Conservation (phyloP, 345 rosid genomes). For the Eucalyptus tenuipes region DNA sequence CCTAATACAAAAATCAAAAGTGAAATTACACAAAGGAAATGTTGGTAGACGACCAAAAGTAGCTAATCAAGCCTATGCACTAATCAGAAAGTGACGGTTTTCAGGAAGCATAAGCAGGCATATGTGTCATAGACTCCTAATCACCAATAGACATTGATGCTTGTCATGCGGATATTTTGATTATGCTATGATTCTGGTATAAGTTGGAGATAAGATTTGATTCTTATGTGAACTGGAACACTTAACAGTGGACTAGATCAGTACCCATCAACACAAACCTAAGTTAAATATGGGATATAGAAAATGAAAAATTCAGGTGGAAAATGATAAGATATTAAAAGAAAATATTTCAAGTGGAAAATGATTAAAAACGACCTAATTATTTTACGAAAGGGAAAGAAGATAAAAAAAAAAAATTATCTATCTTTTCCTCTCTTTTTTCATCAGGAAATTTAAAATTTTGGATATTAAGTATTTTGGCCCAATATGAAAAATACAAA, state of each 20-base stretch:
- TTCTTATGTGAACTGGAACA: accelerated
- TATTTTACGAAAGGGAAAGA: not conserved
- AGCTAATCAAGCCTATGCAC: not conserved
- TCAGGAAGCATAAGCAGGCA: not conserved
- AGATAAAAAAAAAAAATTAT: not conserved
- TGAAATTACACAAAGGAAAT: not conserved
- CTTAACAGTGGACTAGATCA: too few species aligned
- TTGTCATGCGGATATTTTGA: accelerated
- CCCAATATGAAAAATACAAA: not conserved
- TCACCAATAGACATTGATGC: accelerated
- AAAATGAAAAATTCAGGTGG: too few species aligned
- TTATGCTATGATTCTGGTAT: accelerated
- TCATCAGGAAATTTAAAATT: too few species aligned
- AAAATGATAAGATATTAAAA: not conserved
- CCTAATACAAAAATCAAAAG: slow-evolving; percentile 18
- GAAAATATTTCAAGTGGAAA: not conserved
- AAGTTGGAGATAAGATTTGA: accelerated
- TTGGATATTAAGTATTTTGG: too few species aligned
- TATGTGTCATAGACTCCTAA: not conserved
- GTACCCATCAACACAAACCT: accelerated
- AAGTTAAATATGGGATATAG: too few species aligned
- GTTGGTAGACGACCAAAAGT: not conserved
- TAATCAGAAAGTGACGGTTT: accelerated
- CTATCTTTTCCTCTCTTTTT: not conserved
- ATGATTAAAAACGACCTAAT: not conserved